phyloP scores from a whole-genome alignment of 2,329 filamentous ascomycete species.

The Hypoxylon sp. region DNA sequence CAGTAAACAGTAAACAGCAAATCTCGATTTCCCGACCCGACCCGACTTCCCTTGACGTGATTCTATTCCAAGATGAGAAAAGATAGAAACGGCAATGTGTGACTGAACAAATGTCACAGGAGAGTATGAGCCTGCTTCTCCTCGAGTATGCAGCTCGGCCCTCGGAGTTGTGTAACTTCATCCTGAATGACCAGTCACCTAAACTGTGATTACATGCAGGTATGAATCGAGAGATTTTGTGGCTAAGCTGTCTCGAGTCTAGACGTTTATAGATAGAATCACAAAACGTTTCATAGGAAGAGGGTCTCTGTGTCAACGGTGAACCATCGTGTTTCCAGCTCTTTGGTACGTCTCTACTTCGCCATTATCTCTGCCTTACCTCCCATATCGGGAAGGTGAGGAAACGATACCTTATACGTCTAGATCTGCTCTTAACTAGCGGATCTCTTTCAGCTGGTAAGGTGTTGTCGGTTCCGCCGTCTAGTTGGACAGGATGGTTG shows the following conservation, averaged over 20 bases:
- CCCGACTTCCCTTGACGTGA: slow-evolving; percentile 9
- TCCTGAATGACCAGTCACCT: neutral
- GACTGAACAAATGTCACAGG: neutral
- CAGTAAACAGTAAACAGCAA: slow-evolving; percentile 17
- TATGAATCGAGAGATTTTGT: neutral
- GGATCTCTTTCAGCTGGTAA: slow-evolving; percentile 6
- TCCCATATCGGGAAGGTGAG: slow-evolving; percentile 39
- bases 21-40: neutral
- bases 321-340: slow-evolving; percentile 19
- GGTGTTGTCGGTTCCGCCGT: slow-evolving; percentile 18
- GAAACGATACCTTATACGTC: slow-evolving; percentile 6
- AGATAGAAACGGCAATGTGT: neutral
- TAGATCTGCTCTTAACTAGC: neutral
- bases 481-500: neutral
- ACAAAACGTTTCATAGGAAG: slow-evolving; percentile 19
- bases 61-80: neutral
- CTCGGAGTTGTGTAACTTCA: slow-evolving; percentile 3
- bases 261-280: slow-evolving; percentile 6
- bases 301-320: slow-evolving; percentile 22
- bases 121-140: slow-evolving; percentile 4
- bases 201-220: neutral
- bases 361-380: slow-evolving; percentile 12
- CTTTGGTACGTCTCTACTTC: slow-evolving; percentile 17
- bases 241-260: slow-evolving; percentile 13
- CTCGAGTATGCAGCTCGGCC: neutral